phyloP scores from a whole-genome alignment of 176 grass and related monocot genomes.

The Oryza meridionalis region DNA sequence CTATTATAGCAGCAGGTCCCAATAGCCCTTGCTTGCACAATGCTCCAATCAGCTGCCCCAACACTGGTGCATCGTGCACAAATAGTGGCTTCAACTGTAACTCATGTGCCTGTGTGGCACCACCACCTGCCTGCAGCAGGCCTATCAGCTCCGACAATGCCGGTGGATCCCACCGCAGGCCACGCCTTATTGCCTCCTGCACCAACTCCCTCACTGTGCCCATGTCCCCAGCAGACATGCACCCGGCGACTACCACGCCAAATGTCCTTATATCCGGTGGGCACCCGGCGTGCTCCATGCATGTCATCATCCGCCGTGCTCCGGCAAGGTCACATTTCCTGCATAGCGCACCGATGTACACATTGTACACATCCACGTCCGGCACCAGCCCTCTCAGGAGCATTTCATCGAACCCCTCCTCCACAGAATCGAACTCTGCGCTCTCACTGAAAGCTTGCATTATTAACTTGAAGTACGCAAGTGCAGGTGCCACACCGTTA shows the following conservation, averaged over 20 bases:
- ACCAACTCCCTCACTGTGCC: no score
- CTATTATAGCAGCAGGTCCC: no score
- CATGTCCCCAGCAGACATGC: slow-evolving; percentile 29
- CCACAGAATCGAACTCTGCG: slow-evolving; percentile 36
- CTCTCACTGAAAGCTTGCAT: slow-evolving; percentile 34
- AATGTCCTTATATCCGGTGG: slow-evolving; percentile 43
- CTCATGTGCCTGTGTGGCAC: no score
- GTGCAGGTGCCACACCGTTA: slow-evolving; percentile 41
- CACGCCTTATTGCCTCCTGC: no score
- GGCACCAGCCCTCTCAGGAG: slow-evolving; percentile 61
- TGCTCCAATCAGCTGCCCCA: no score
- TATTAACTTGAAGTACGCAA: slow-evolving; percentile 41
- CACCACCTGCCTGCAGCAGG: no score
- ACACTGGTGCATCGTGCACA: no score
- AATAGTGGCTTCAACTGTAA: no score
- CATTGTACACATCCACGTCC: slow-evolving; percentile 40
- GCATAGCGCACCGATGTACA: slow-evolving; percentile 50
- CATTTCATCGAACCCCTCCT: slow-evolving; percentile 79
- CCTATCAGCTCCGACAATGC: no score
- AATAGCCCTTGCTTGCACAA: no score
- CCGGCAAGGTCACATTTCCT: slow-evolving; percentile 49
- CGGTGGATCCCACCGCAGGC: no score
- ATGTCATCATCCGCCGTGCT: slow-evolving; percentile 57
- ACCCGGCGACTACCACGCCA: slow-evolving; percentile 43
- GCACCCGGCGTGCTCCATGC: slow-evolving; percentile 72